Evolutionary conservation across 192 early-diverging fungal genomes (phyloP), one percentile per base, ranked within the genome.

Genomic region (Umbelopsis isabellina): DNA sequence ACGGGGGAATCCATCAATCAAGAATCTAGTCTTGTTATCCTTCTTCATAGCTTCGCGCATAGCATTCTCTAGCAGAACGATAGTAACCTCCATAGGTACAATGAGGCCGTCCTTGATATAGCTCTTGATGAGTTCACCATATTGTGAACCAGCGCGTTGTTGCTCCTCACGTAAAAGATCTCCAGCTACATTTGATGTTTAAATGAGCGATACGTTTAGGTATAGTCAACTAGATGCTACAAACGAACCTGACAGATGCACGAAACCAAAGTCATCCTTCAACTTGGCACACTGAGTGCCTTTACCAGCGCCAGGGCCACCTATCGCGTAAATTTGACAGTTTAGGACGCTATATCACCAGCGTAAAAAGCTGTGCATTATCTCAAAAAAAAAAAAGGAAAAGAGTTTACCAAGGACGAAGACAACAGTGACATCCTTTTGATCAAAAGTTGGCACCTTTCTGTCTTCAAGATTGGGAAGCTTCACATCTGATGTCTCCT

Each of bases 1-100:
- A 21, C 97, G 83, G 12, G 98, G 98, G 89, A 99, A 99, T 2
- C 98, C 98, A 70, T 99, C 98, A 55, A 99, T 91, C 75, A 99
- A 78, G 83, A 99, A 99, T 51, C 91, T 82, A 4, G 22, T 65
- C 8, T 71, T 72, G 12, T 83, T 82, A 12, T 78, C 72, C 66
- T 81, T 83, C 46, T 85, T 84, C 23, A 85, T 82, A 46, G 78
- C 80, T 58, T 87, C 83, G 70, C 87, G 86, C 92, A 99, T 98
- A 13, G 93, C 94, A 33, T 92, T 89, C 67, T 96, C 90, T 49
- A 99, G 86, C 10, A 99, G 84, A 1, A 87, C 87, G 68, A 98
- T 96, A 7, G 97, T 98, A 66, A 99, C 94, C 73, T 95, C 93
- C 84, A 91, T 91, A 23, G 97, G 98, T 13, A 99, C 98, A 78